Conservation (phyloP, 1,284 basidiomycete species). For the Singerocomus rubriflavus region DNA sequence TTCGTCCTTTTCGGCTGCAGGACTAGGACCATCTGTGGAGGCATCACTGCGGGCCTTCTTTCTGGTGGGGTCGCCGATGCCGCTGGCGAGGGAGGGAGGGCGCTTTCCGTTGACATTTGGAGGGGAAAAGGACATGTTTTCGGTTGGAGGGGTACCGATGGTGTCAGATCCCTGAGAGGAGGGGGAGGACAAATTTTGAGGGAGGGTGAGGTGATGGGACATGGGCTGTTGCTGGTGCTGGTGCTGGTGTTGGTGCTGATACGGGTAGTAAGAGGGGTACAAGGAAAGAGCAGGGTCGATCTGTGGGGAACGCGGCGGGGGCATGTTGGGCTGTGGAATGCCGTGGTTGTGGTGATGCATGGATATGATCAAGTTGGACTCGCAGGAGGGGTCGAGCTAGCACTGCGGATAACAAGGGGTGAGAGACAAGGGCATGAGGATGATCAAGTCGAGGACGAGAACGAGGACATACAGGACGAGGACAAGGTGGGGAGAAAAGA, state of each 20-base stretch:
- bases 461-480: conserved; percentile 11
- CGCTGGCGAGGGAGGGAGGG: conserved; percentile 47
- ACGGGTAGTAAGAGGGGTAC: conserved; percentile 56
- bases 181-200: conserved; percentile 55
- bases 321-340: conserved; percentile 44
- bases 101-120: conserved; percentile 63
- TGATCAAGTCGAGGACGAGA: not conserved
- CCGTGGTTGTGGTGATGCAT: conserved; percentile 39
- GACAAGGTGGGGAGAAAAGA: conserved; percentile 1
- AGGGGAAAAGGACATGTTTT: conserved; percentile 50
- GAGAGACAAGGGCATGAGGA: conserved; percentile 21
- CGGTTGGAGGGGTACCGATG: conserved; percentile 66
- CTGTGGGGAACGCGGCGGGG: conserved; percentile 54
- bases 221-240: conserved; percentile 38
- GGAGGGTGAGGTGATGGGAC: conserved; percentile 45
- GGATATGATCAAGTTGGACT: conserved; percentile 27
- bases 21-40: conserved; percentile 46
- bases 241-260: conserved; percentile 44
- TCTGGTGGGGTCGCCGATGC: conserved; percentile 41
- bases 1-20: conserved; percentile 59
- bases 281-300: conserved; percentile 66
- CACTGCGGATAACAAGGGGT: conserved; percentile 24
- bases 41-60: conserved; percentile 63
- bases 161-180: conserved; percentile 74
- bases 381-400: conserved; percentile 12